Conservation (phyloP, 1,139 yeast species). For the Meyerozyma carpophila region DNA sequence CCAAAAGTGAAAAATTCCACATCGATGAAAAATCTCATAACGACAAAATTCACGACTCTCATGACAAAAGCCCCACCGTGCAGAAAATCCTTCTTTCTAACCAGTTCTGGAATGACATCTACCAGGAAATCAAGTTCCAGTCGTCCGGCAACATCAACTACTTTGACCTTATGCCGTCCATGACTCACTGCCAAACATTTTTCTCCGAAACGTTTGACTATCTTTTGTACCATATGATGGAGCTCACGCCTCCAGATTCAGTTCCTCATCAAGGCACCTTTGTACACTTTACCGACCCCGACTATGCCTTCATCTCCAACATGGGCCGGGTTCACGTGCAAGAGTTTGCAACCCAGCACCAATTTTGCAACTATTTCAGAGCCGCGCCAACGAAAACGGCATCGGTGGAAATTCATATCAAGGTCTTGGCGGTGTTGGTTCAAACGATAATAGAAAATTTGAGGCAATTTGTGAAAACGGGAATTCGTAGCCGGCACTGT, state of each 20-base stretch:
- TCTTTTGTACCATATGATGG: constrained; percentile 19
- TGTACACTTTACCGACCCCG: constrained; percentile 21
- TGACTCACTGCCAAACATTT: constrained; percentile 18
- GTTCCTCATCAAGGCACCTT: constrained; percentile 13
- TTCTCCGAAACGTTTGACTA: constrained; percentile 27
- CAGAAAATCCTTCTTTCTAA: background rate
- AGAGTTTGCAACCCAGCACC: constrained; percentile 9
- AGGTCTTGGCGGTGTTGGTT: constrained; percentile 10
- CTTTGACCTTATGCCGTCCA: constrained; percentile 27
- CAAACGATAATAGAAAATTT: constrained; percentile 13
- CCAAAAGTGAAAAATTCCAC: background rate
- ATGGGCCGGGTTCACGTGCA: constrained; percentile 19
- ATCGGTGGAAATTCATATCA: constrained; percentile 5
- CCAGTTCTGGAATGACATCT: constrained; percentile 10
- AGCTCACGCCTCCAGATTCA: constrained; percentile 6
- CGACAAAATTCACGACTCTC: background rate
- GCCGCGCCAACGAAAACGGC: constrained; percentile 1
- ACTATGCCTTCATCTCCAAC: constrained; percentile 19
- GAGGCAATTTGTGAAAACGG: background rate
- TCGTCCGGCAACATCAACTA: constrained; percentile 13
- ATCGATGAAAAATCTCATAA: background rate
- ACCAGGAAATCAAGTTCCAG: constrained; percentile 8
- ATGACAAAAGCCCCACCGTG: background rate
- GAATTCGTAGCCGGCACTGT: background rate
- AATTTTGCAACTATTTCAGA: constrained; percentile 5